Evolutionary conservation across 2,329 filamentous ascomycete species (phyloP), one percentile per base, ranked within the genome.

Genomic region (Hymenoscyphus fraxineus): DNA sequence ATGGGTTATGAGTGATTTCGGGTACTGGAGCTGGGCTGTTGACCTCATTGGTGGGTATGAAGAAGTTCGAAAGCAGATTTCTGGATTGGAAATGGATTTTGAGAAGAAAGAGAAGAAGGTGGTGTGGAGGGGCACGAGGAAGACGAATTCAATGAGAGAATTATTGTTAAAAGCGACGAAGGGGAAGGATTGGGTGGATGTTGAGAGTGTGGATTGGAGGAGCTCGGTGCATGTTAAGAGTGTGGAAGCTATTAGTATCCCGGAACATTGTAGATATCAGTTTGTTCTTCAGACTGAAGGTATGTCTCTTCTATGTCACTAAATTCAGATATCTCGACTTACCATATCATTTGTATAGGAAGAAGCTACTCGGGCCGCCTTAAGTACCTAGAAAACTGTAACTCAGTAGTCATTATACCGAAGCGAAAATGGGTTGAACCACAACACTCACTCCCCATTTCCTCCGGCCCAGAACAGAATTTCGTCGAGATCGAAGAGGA

Each of bases 181-280:
- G 6, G 73, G 68, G 4, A 75, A 77, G 63, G 38, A 65, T 0
- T 79, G 77, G 77, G 73, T 73, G 1, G 75, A 79, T 64, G 74
- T 79, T 0, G 64, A 68, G 27, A 47, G 41, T 58, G 31, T 68
- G 10, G 54, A 60, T 13, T 68, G 74, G 38, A 71, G 78, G 19
- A 27, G 27, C 31, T 31, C 44, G 19, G 41, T 16, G 2, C 44
- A 66, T 12, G 27, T 55, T 10, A 58, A 39, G 38, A 44, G 38
- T 56, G 51, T 22, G 3, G 59, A 62, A 22, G 75, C 74, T 55
- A 68, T 83, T 1, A 77, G 78, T 0, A 82, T 84, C 58, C 78
- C 81, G 54, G 81, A 85, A 51, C 81, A 84, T 72, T 85, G 83
- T 70, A 76, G 77, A 32, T 85, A 84, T 69, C 81, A 82, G 74